phyloP scores from a whole-genome alignment of 331 rosid species.

The Dryas integrifolia region DNA sequence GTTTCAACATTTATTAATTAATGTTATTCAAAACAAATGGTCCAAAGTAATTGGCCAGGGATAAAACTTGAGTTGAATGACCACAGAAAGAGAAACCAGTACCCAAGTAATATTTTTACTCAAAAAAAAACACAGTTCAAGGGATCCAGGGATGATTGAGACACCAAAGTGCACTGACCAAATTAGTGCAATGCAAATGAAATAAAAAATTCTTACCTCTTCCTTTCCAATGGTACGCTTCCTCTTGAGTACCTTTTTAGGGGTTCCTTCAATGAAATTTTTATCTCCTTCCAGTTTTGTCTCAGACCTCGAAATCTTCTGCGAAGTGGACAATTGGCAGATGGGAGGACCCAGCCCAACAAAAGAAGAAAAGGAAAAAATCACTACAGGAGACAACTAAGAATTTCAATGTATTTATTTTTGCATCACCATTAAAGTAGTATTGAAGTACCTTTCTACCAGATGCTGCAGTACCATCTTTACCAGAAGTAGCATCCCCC shows the following conservation, averaged over 20 bases:
- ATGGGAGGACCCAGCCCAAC: not conserved
- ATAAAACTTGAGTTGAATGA: not conserved
- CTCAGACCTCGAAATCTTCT: conserved; percentile 29
- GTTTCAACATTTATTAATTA: not conserved
- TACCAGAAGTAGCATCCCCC: conserved; percentile 22
- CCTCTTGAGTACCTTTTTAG: conserved; percentile 37
- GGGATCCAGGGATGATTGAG: not conserved
- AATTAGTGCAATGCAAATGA: conserved; percentile 8
- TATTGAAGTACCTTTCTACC: conserved; percentile 41
- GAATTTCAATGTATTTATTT: conserved; percentile 1
- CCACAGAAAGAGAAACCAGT: not conserved
- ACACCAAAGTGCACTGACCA: not conserved
- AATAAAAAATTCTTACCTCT: conserved; percentile 32
- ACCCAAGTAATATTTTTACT: not conserved
- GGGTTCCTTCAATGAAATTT: conserved; percentile 31
- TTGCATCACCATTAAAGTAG: conserved; percentile 11
- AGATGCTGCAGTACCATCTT: conserved; percentile 36
- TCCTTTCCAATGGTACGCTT: conserved; percentile 26
- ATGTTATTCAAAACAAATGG: not conserved
- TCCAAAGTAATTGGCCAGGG: not conserved
- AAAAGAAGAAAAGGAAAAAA: not conserved
- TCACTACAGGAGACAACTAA: not conserved
- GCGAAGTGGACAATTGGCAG: conserved; percentile 4
- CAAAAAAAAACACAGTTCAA: not conserved
- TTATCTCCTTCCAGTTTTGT: conserved; percentile 22